Conservation (phyloP, 306 rosid species). For the Casuarina equisetifolia region DNA sequence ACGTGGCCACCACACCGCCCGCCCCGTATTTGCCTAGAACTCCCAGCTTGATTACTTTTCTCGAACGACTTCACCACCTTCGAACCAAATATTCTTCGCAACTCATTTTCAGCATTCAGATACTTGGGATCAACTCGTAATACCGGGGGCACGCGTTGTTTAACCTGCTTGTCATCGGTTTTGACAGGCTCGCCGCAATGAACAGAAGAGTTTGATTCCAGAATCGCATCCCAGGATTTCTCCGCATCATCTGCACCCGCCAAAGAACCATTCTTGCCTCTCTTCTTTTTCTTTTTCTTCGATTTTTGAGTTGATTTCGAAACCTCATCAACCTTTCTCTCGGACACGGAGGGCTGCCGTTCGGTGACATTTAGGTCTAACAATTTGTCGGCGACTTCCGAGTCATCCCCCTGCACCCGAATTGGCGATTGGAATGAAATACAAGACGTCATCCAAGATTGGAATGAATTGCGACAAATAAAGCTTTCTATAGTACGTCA, state of each 20-base stretch:
- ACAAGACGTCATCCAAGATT: too few species aligned
- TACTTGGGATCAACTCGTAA: constrained; percentile 79
- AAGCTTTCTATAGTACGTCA: background rate
- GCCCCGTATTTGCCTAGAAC: constrained; percentile 81
- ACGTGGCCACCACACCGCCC: constrained; percentile 62
- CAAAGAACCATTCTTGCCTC: constrained; percentile 52
- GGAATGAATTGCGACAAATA: background rate
- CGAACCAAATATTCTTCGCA: constrained; percentile 88
- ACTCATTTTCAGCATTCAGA: constrained; percentile 88
- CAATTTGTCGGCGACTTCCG: constrained; percentile 22
- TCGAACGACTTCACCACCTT: constrained; percentile 92
- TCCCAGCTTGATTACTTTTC: constrained; percentile 68
- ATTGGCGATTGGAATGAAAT: background rate
- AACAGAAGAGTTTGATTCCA: constrained; percentile 55
- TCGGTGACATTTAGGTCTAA: constrained; percentile 23
- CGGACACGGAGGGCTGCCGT: constrained; percentile 28
- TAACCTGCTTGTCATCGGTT: constrained; percentile 31
- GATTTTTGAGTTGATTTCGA: constrained; percentile 50
- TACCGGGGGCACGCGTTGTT: constrained; percentile 36
- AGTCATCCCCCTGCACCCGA: constrained; percentile 51
- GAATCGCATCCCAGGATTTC: constrained; percentile 55
- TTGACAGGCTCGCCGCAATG: constrained; percentile 28
- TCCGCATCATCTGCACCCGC: constrained; percentile 38
- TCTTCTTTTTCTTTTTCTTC: constrained; percentile 94
- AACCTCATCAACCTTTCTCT: constrained; percentile 29